Evolutionary conservation across 345 rosid genomes (phyloP).

Genomic region (Chamaenerion angustifolium): DNA sequence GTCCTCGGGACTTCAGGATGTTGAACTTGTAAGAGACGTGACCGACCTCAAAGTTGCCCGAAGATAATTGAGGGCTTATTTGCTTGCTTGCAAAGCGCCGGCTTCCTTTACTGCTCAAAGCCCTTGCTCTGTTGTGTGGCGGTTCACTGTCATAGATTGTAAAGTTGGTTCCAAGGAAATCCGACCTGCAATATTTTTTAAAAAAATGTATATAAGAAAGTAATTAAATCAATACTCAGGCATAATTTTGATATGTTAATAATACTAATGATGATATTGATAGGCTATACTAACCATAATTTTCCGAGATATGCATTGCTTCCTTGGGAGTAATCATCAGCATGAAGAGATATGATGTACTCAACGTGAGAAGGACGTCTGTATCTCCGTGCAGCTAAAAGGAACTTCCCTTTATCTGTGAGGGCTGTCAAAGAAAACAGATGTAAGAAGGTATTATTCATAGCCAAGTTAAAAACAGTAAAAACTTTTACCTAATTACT

Average conservation of each 20-base stretch:
- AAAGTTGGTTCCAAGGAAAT: conserved; percentile 92
- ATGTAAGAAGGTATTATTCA: too few species aligned
- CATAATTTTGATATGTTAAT: too few species aligned
- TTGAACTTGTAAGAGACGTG: conserved; percentile 82
- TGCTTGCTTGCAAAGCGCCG: conserved; percentile 91
- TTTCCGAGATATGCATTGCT: conserved; percentile 92
- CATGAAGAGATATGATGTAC: conserved; percentile 77
- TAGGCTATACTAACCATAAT: conserved; percentile 35
- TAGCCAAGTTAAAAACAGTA: too few species aligned
- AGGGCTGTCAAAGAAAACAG: conserved; percentile 31
- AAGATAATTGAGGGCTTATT: conserved; percentile 85
- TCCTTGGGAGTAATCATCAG: conserved; percentile 86
- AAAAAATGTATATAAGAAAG: not conserved
- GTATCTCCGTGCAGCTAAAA: conserved; percentile 78
- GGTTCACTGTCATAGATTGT: conserved; percentile 82
- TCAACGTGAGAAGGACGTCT: conserved; percentile 70
- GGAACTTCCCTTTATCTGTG: conserved; percentile 76
- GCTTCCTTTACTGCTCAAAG: conserved; percentile 56
- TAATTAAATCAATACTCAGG: too few species aligned
- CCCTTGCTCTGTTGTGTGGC: conserved; percentile 73
- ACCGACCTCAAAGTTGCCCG: conserved; percentile 82
- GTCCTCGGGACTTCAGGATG: conserved; percentile 90
- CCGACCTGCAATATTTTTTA: conserved; percentile 39
- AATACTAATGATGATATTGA: too few species aligned
- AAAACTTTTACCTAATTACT: too few species aligned